phyloP scores from a whole-genome alignment of 1,139 yeast genomes.

The Pichia sp. region DNA sequence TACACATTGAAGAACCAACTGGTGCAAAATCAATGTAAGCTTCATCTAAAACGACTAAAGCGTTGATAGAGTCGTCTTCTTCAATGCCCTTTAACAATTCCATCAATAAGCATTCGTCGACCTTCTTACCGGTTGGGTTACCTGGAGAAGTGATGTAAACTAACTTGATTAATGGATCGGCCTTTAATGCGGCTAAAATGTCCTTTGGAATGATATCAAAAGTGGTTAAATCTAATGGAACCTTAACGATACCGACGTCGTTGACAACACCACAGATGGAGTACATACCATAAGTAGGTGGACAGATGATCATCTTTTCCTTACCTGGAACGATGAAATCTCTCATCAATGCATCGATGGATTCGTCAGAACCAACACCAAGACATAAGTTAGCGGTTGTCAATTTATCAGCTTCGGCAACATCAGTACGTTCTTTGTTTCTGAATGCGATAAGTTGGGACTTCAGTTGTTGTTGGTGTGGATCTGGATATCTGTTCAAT shows the following conservation, averaged over 20 bases:
- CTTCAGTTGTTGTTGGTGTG: slow-evolving; percentile 86
- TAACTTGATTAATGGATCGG: slow-evolving; percentile 65
- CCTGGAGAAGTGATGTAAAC: slow-evolving; percentile 97
- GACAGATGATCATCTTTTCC: slow-evolving; percentile 81
- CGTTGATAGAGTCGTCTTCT: slow-evolving; percentile 52
- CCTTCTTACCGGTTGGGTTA: slow-evolving; percentile 81
- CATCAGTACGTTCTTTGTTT: slow-evolving; percentile 39
- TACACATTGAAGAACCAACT: slow-evolving; percentile 67
- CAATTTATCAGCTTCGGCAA: slow-evolving; percentile 33
- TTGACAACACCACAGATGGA: slow-evolving; percentile 86
- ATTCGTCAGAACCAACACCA: slow-evolving; percentile 98
- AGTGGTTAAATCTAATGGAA: slow-evolving; percentile 60
- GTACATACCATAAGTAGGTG: slow-evolving; percentile 99
- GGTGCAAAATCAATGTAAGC: slow-evolving; percentile 90
- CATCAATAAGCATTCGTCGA: slow-evolving; percentile 49
- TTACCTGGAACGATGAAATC: slow-evolving; percentile 80
- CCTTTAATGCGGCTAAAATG: slow-evolving; percentile 50
- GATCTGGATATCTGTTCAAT: slow-evolving; percentile 93
- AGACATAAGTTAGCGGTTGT: slow-evolving; percentile 73
- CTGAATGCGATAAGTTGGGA: slow-evolving; percentile 69
- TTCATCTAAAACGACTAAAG: slow-evolving; percentile 86
- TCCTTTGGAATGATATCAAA: slow-evolving; percentile 65
- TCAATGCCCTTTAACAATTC: slow-evolving; percentile 47
- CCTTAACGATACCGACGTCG: slow-evolving; percentile 74
- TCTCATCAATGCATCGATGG: slow-evolving; percentile 85